Evolutionary conservation across 2,329 filamentous ascomycete genomes (phyloP), one percentile per base, ranked within the genome.

Genomic region (Alternaria sp.): DNA sequence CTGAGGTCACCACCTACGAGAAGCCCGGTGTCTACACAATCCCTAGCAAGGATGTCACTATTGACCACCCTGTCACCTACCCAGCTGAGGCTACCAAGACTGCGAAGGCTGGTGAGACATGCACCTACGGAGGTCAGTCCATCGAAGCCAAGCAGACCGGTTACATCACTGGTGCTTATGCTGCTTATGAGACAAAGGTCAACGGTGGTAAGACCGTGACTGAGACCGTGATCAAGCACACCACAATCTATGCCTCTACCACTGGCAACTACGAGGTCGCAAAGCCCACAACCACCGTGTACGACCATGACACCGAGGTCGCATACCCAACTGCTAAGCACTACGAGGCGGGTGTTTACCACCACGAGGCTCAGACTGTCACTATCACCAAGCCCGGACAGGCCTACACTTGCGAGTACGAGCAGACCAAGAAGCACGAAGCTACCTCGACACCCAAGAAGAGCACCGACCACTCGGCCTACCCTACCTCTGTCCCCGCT

Each of bases 221-320:
- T n/a, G 67, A 71, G 58, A 72, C 69, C 10, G 60, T 74, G 43
- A 65, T 74, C 44, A 56, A 65, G 49, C 69, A 68, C 48, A 67
- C 63, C 38, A 74, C 71, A 38, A 62, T 74, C 44, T 70, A 63
- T 28, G 66, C 64, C 55, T 59, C 64, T 34, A 63, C 54, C 40
- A 66, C 74, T 30, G 74, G 73, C 30, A 64, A 66, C 46, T 73
- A 77, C 67, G 69, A 69, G 44, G 69, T 80, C 58, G 54, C 63
- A 22, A 75, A 78, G 63, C 75, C 76, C 18, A 78, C 78, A 53
- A 64, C 70, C 27, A 76, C 78, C 52, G 46, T 59, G 44, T 72
- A 69, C 41, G 70, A 67, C 48, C 63, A 72, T 40, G 60, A 69
- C 59, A 70, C 74, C 28, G 64, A 57, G 53, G 71, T 74, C 36